Percentiles rank a stretch among this genome's conserved stretches.
These are phyloP conservation scores for Gossypium australe DNA, from an alignment of 345 rosid species.

Conservation along the genomic window DNA sequence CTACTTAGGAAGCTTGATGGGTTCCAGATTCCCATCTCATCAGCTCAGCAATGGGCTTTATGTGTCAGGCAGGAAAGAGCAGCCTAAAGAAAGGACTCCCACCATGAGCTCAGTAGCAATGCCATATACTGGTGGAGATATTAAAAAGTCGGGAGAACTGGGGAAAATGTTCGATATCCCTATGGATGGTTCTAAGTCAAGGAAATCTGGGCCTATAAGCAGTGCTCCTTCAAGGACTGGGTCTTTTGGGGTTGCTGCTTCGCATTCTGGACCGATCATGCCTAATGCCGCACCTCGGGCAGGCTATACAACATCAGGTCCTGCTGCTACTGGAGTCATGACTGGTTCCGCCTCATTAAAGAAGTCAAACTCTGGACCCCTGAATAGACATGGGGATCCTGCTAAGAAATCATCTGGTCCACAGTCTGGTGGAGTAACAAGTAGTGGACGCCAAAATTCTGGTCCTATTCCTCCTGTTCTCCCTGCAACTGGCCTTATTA, in stretches of 20 bases:
- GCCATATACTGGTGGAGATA: slow-evolving; percentile 97
- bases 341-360: slow-evolving; percentile 75
- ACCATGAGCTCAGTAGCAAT: slow-evolving; percentile 82
- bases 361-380: slow-evolving; percentile 90
- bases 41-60: slow-evolving; percentile 83
- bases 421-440: slow-evolving; percentile 81
- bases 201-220: slow-evolving; percentile 93
- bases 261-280: slow-evolving; percentile 79
- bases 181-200: slow-evolving; percentile 55
- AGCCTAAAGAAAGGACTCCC: slow-evolving; percentile 77
- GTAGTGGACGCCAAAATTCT: slow-evolving; percentile 72
- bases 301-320: slow-evolving; percentile 64
- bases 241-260: slow-evolving; percentile 75
- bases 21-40: slow-evolving; percentile 90
- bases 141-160: slow-evolving; percentile 83
- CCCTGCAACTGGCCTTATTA: slow-evolving; percentile 89
- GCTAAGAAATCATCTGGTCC: slow-evolving; percentile 87
- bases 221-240: slow-evolving; percentile 82
- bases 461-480: slow-evolving; percentile 88
- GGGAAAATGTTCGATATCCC: slow-evolving; percentile 97
- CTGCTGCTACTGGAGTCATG: slow-evolving; percentile 40
- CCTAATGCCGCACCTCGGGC: slow-evolving; percentile 70
- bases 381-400: slow-evolving; percentile 91
- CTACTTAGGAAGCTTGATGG: slow-evolving; percentile 46
- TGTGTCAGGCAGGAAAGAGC: slow-evolving; percentile 91